A percentile compares a stretch with the other conserved stretches of the same genome.
Evolutionary conservation across 2,329 filamentous ascomycete species (phyloP).

Genomic region (Xylariaceae sp.): DNA sequence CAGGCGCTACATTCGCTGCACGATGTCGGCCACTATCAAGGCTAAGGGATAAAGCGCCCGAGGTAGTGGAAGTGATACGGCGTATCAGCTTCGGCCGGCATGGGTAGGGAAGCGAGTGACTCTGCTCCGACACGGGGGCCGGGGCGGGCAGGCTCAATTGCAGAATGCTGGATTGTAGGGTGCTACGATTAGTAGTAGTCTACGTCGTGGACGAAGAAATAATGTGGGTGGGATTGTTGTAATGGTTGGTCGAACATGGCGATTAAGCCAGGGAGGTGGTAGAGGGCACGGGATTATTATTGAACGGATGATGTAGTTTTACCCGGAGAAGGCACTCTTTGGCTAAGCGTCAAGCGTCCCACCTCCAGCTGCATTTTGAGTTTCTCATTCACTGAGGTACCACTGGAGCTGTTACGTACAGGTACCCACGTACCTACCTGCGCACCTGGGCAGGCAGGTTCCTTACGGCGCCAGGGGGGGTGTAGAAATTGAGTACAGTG

Average conservation of each 20-base stretch:
- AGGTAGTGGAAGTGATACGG: conserved; percentile 39
- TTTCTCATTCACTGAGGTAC: not conserved
- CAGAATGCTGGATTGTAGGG: not conserved
- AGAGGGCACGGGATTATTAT: not conserved
- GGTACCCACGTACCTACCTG: not conserved
- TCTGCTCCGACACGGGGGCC: conserved; percentile 26
- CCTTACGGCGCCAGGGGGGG: no score
- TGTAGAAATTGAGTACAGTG: no score
- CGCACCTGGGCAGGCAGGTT: no score
- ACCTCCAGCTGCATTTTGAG: not conserved
- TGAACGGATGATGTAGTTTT: conserved; percentile 1
- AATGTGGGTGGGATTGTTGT: not conserved
- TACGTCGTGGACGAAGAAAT: not conserved
- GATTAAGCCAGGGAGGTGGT: not conserved
- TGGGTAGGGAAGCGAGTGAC: conserved; percentile 32
- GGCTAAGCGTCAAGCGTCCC: not conserved
- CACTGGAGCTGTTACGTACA: not conserved
- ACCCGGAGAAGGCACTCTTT: not conserved
- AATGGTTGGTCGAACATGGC: not conserved
- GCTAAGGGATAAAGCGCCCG: conserved; percentile 42
- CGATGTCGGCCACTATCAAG: conserved; percentile 37
- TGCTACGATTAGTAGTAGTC: not conserved
- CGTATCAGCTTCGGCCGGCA: conserved; percentile 41
- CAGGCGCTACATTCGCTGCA: conserved; percentile 45
- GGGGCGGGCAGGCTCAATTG: conserved; percentile 18